phyloP scores from a whole-genome alignment of 768 basidiomycete genomes.

The Gyrodon lividus region DNA sequence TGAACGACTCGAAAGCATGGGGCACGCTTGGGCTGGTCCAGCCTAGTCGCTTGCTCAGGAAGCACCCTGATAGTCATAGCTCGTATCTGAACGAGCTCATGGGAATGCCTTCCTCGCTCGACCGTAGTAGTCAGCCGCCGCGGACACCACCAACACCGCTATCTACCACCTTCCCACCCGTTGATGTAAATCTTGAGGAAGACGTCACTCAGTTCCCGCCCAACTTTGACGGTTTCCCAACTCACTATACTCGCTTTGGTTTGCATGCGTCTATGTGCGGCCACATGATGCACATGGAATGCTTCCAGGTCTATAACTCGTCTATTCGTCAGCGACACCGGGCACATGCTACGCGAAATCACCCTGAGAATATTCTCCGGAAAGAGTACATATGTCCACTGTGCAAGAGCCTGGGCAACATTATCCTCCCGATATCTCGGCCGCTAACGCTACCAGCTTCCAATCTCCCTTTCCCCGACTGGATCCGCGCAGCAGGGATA shows the following conservation, averaged over 20 bases:
- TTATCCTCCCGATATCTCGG: slow-evolving; percentile 78
- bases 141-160: slow-evolving; percentile 27
- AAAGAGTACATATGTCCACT: slow-evolving; percentile 96
- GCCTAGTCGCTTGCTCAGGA: slow-evolving; percentile 80
- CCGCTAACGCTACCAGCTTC: slow-evolving; percentile 47
- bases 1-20: slow-evolving; percentile 70
- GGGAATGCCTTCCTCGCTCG: slow-evolving; percentile 60
- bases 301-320: slow-evolving; percentile 85
- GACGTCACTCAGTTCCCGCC: slow-evolving; percentile 43
- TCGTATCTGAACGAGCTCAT: slow-evolving; percentile 72
- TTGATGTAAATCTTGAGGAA: slow-evolving; percentile 22
- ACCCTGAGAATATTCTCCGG: slow-evolving; percentile 91
- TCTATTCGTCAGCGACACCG: slow-evolving; percentile 88
- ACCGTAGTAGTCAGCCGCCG: slow-evolving; percentile 41
- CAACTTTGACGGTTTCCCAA: slow-evolving; percentile 74
- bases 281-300: slow-evolving; percentile 96
- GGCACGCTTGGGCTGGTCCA: slow-evolving; percentile 87
- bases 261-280: slow-evolving; percentile 87
- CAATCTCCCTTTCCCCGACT: slow-evolving; percentile 72
- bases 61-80: slow-evolving; percentile 65
- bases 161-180: slow-evolving; percentile 37
- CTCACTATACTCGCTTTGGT: slow-evolving; percentile 76
- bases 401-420: slow-evolving; percentile 95
- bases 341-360: slow-evolving; percentile 85
- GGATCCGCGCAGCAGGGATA: slow-evolving; percentile 88